Evolutionary conservation across 148 eudicot genomes (phyloP).

Genomic region (Chenopodium berlandieri): DNA sequence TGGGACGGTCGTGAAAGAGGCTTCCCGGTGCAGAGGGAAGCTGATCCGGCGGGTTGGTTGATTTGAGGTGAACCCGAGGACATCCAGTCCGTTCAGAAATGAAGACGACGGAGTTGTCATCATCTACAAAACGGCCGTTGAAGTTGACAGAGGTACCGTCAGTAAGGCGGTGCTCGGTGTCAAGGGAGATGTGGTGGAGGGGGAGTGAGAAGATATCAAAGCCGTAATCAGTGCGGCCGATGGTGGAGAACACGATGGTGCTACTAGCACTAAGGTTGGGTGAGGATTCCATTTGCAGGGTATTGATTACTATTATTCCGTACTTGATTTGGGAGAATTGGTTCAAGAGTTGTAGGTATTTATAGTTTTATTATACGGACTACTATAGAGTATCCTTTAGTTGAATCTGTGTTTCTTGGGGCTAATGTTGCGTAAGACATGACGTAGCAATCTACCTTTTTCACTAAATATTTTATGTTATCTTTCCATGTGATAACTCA

Average conservation of each 20-base stretch:
- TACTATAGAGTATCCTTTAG: no score
- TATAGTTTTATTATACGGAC: no score
- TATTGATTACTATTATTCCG: no score
- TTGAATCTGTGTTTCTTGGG: not conserved
- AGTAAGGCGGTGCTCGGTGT: constrained; percentile 50
- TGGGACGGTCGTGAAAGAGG: constrained; percentile 72
- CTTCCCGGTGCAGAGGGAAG: constrained; percentile 37
- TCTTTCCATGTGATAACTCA: not conserved
- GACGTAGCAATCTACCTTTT: constrained; percentile 1
- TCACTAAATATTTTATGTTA: not conserved
- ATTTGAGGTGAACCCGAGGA: constrained; percentile 33
- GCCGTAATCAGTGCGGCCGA: constrained; percentile 59
- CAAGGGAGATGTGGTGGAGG: constrained; percentile 15
- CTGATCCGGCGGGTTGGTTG: constrained; percentile 9
- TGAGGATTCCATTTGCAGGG: constrained; percentile 8
- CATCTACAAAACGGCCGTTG: constrained; percentile 56
- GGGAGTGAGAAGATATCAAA: constrained; percentile 62
- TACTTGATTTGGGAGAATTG: no score
- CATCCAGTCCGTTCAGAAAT: constrained; percentile 64
- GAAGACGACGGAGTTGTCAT: constrained; percentile 38
- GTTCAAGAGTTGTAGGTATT: no score
- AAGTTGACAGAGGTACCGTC: constrained; percentile 66
- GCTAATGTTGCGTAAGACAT: constrained; percentile 8
- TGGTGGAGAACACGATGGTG: constrained; percentile 58
- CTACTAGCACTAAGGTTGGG: constrained; percentile 20